Base-by-base conservation (phyloP, 2,329 filamentous ascomycete genomes). In the Aspergillus latus region DNA sequence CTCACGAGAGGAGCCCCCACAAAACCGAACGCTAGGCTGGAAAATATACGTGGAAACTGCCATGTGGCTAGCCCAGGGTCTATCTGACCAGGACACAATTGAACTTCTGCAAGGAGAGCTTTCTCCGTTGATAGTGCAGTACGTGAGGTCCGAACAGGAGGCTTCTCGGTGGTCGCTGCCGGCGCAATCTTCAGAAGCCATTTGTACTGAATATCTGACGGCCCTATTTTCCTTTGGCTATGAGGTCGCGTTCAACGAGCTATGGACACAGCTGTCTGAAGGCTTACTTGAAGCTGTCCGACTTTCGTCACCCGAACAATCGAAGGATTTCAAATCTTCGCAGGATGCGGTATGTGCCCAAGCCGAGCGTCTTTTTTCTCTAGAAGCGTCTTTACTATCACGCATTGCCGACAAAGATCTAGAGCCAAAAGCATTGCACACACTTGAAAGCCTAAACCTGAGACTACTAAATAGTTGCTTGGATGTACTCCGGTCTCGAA, bases 261-360 rank as follows among this genome's bases (percentile, higher is more conserved):
- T 87, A 60, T 94, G 90, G 89, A 71, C 77, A 2, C 76, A 76
- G 1, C 72, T 91, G n/a, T 82, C 84, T 0, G 75, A 82, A 1
- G 71, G 79, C 0, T 74, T 96, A n/a, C 78, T 87, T 29, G 78
- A 84, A 32, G 81, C 83, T 37, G 85, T 96, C 55, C 86, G 86
- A 52, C 83, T 84, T 5, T 95, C 91, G 0, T 81, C 90, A 4
- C 91, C 92, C 0, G 91, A 93, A 67, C 86, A 93, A 54, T 92
- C 91, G 0, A 88, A 88, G 59, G 88, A 91, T 15, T 89, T 89
- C 63, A 80, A 83, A 26, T 80, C 80, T 42, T 95, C 90, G 0
- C 91, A 96, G 68, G 80, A 84, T 49, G 78, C 79, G 40, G 80
- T 96, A 28, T 83, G 84, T 8, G 79, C 85, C 5, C 83, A 88